phyloP scores from a whole-genome alignment of 2,329 filamentous ascomycete species.

The Sporothrix luriei region DNA sequence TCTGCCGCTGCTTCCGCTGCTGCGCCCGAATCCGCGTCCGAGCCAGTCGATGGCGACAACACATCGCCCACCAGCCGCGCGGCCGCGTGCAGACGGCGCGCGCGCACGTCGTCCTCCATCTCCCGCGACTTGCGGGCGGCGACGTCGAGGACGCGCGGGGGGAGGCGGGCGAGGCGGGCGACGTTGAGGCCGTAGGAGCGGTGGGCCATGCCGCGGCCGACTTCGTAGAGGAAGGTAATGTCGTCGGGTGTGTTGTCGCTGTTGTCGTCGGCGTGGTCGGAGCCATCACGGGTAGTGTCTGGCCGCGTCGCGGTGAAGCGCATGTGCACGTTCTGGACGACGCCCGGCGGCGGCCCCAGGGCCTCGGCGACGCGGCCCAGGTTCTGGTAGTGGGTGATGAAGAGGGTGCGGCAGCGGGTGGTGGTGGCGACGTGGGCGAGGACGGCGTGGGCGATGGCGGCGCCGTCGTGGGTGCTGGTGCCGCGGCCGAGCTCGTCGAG shows the following conservation, averaged over 20 bases:
- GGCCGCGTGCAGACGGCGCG: conserved; percentile 61
- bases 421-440: conserved; percentile 79
- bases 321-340: conserved; percentile 91
- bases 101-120: conserved; percentile 72
- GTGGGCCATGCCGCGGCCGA: conserved; percentile 87
- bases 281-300: not conserved
- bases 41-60: conserved; percentile 38
- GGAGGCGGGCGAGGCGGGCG: conserved; percentile 80
- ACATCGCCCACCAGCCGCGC: conserved; percentile 50
- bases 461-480: conserved; percentile 92
- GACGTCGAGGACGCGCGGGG: conserved; percentile 72
- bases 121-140: conserved; percentile 78
- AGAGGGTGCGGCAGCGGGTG: conserved; percentile 77
- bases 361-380: conserved; percentile 70
- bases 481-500: conserved; percentile 93
- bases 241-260: conserved; percentile 52
- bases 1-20: conserved; percentile 42
- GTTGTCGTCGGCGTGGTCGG: not conserved
- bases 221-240: conserved; percentile 93
- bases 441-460: conserved; percentile 92
- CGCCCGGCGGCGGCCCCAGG: conserved; percentile 53
- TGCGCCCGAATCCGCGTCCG: not conserved
- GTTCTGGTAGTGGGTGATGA: conserved; percentile 97
- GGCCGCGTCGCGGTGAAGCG: conserved; percentile 60
- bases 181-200: conserved; percentile 94